Evolutionary conservation across 345 rosid species (phyloP).

Genomic region (Microcos paniculata): DNA sequence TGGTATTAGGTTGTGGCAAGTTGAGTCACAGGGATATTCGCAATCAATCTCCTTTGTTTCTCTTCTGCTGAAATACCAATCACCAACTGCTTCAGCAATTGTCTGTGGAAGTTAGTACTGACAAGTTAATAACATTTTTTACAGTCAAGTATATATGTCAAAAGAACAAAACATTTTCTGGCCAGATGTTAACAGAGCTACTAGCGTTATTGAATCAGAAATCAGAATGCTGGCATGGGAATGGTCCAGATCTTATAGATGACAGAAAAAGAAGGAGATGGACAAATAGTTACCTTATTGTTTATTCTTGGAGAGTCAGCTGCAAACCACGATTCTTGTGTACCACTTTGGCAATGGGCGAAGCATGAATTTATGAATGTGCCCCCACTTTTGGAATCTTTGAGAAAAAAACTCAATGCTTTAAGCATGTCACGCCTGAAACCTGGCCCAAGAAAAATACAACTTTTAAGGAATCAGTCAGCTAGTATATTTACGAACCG

Average conservation of each 20-base stretch:
- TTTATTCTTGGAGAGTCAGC: conserved; percentile 59
- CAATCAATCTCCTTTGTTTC: conserved; percentile 53
- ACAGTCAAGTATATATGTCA: not conserved
- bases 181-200: not conserved
- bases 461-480: not conserved
- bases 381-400: conserved; percentile 47
- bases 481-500: not conserved
- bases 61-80: conserved; percentile 72
- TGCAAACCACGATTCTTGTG: conserved; percentile 71
- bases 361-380: conserved; percentile 87
- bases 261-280: not conserved
- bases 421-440: conserved; percentile 71
- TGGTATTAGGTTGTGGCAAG: conserved; percentile 65
- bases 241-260: not conserved
- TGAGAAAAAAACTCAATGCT: conserved; percentile 42
- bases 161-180: no score
- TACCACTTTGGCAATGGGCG: conserved; percentile 87
- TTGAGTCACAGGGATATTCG: conserved; percentile 71
- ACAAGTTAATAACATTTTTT: not conserved
- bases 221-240: not conserved
- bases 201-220: not conserved
- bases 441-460: conserved; percentile 34
- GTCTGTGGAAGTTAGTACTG: conserved; percentile 37
- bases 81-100: conserved; percentile 79
- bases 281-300: no score